Evolutionary conservation across 2,329 filamentous ascomycete genomes (phyloP), one percentile per base, ranked within the genome.

Genomic region (Cyphellophora europaea): DNA sequence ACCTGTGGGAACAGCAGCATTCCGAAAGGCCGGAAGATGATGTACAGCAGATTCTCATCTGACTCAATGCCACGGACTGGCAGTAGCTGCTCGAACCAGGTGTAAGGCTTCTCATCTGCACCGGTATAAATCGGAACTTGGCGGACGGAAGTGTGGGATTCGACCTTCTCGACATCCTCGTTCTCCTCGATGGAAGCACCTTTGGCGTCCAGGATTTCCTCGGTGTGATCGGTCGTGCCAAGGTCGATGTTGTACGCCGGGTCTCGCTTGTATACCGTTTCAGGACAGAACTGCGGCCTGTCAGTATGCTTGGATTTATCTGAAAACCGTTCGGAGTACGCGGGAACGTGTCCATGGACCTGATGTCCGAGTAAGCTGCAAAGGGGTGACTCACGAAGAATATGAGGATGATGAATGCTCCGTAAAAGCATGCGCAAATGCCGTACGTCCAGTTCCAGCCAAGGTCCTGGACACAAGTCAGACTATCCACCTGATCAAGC

Each of bases 1-100:
- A 54, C 43, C 13, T 51, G 48, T 10, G 49, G 51, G 43, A 51
- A 54, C 11, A 53, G 39, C 11, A 56, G 41, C 51, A 55, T 54
- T 27, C 47, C 51, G 16, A 56, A 51, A 5, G 53, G 53, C 3
- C 51, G 43, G 28, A 53, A 32, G 8, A 54, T 47, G 32, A 54
- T 50, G 10, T 34, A 38, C n/a, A 53, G 32, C 19, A 47, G 25
- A 23, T 43, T 37, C 19, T 43, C 40, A 15, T 39, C 37, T 2
- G 39, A 43, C 19, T 42, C 40, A 15, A 23, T 17, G 10, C 42
- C 45, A 14, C 42, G 37, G 28, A 42, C 38, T 5, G 35, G 36
- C n/a, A 30, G 35, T 11, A 45, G 18, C 8, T 45, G 27, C 15
- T 44, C 37, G 35, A 35, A 44, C 21, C 38, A 42, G 11, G 37